These are phyloP conservation scores for Paracamarosporium sp. DNA, from an alignment of 2,329 filamentous ascomycete species.

Conservation along the genomic window DNA sequence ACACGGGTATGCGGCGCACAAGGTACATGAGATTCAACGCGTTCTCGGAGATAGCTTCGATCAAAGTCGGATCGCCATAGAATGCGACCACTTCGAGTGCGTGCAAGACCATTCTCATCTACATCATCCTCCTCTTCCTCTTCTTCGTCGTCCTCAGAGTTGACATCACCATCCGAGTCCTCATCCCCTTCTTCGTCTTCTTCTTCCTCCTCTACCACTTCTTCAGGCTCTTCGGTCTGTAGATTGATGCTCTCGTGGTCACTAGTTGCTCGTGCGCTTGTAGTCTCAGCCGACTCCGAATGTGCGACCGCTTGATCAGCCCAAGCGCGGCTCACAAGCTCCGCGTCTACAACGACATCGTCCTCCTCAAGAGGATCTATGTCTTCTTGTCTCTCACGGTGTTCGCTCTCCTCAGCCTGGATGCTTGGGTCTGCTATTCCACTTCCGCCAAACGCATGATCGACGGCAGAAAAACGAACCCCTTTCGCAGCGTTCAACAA, in stretches of 20 bases:
- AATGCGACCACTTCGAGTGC: conserved; percentile 47
- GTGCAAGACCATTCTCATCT: conserved; percentile 41
- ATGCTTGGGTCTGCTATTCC: conserved; percentile 51
- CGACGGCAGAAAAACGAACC: conserved; percentile 64
- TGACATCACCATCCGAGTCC: conserved; percentile 39
- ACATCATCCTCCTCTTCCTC: conserved; percentile 40
- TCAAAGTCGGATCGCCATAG: conserved; percentile 59
- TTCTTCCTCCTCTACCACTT: conserved; percentile 35
- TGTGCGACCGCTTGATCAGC: conserved; percentile 16
- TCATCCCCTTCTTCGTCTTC: conserved; percentile 42
- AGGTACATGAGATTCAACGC: conserved; percentile 62
- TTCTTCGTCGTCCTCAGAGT: conserved; percentile 32
- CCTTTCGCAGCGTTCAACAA: conserved; percentile 63
- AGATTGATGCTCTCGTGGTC: conserved; percentile 1
- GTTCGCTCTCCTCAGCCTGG: conserved; percentile 50
- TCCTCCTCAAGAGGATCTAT: conserved; percentile 56
- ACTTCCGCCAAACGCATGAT: conserved; percentile 68
- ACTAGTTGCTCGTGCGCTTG: conserved; percentile 6
- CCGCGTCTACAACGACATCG: conserved; percentile 46
- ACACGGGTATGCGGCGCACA: conserved; percentile 63
- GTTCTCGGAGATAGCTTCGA: conserved; percentile 54
- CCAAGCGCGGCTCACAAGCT: conserved; percentile 26
- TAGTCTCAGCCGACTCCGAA: conserved; percentile 10
- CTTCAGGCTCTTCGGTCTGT: conserved; percentile 7
- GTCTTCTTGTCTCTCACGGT: conserved; percentile 52